Conservation (phyloP, 2,329 filamentous ascomycete species). For the Clarireedia homoeocarpa region DNA sequence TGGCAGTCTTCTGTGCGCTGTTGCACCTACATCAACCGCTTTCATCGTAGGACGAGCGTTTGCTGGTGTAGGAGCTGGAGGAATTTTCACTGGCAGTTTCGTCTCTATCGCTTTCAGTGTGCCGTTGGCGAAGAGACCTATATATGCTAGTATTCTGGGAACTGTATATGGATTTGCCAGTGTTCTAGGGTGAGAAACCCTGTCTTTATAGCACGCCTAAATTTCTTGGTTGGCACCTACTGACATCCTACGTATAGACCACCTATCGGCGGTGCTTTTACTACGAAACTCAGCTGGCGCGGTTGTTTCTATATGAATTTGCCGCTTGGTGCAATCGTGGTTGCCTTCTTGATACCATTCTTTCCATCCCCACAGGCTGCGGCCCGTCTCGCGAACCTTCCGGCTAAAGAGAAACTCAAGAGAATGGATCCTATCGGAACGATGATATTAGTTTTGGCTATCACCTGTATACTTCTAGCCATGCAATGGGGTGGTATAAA, state of each 20-base stretch:
- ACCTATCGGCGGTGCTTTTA: neutral
- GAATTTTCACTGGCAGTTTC: neutral
- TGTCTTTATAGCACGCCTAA: too few relatives aligned
- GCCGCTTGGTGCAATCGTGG: neutral
- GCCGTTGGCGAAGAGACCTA: neutral
- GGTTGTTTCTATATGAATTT: neutral
- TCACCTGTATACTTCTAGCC: conserved; percentile 27
- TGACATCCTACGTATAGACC: neutral
- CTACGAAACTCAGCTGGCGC: neutral
- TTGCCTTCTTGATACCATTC: neutral
- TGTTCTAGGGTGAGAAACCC: neutral
- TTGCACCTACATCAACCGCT: neutral
- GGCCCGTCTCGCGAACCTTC: neutral
- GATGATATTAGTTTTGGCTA: neutral
- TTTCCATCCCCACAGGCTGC: neutral
- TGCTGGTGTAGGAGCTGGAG: neutral
- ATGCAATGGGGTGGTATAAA: conserved; percentile 36
- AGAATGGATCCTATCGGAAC: neutral
- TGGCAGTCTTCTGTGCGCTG: neutral
- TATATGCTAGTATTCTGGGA: neutral
- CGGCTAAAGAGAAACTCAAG: neutral
- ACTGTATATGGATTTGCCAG: neutral
- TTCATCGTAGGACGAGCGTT: neutral
- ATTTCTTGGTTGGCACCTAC: too few relatives aligned
- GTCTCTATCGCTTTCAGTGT: neutral